These are phyloP conservation scores for Phanerochaete sordida DNA, from an alignment of 768 basidiomycete species.

Conservation along the genomic window DNA sequence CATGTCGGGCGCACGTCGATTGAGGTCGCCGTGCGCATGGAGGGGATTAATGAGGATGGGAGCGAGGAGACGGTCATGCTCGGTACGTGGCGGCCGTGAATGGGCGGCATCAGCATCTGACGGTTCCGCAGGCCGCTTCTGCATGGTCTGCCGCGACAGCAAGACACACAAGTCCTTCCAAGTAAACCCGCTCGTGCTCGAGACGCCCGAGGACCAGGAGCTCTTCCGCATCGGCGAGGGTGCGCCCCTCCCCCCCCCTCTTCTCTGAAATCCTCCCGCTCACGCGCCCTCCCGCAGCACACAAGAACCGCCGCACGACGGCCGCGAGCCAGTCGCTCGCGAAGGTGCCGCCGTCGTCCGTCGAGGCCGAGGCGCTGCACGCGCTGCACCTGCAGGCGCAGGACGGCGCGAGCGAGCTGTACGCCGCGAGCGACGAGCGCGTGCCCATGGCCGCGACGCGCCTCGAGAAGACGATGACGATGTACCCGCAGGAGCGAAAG, in stretches of 20 bases:
- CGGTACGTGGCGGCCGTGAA: slow-evolving; percentile 36
- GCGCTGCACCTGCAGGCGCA: slow-evolving; percentile 58
- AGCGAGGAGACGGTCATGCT: slow-evolving; percentile 62
- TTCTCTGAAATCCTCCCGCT: background rate
- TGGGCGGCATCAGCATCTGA: background rate
- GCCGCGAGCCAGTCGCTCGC: slow-evolving; percentile 59
- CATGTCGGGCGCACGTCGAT: slow-evolving; percentile 75
- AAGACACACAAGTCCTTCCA: slow-evolving; percentile 56
- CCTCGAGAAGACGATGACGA: slow-evolving; percentile 65
- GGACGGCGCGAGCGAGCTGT: slow-evolving; percentile 27
- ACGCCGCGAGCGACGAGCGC: slow-evolving; percentile 35
- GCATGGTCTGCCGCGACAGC: slow-evolving; percentile 82
- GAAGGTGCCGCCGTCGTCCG: slow-evolving; percentile 68
- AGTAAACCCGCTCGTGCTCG: slow-evolving; percentile 60
- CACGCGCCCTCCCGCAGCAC: slow-evolving; percentile 34
- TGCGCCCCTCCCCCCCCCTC: slow-evolving; percentile 25
- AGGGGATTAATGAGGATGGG: slow-evolving; percentile 45
- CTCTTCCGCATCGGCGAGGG: slow-evolving; percentile 69
- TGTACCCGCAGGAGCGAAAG: slow-evolving; percentile 88
- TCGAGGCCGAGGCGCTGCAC: slow-evolving; percentile 68
- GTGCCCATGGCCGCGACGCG: slow-evolving; percentile 77
- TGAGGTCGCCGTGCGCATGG: slow-evolving; percentile 87
- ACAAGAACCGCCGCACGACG: slow-evolving; percentile 56
- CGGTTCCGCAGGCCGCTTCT: slow-evolving; percentile 62
- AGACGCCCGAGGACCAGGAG: slow-evolving; percentile 58